Evolutionary conservation across 2,329 filamentous ascomycete species (phyloP), one percentile per base, ranked within the genome.

Genomic region (Hyphodiscus sp.): DNA sequence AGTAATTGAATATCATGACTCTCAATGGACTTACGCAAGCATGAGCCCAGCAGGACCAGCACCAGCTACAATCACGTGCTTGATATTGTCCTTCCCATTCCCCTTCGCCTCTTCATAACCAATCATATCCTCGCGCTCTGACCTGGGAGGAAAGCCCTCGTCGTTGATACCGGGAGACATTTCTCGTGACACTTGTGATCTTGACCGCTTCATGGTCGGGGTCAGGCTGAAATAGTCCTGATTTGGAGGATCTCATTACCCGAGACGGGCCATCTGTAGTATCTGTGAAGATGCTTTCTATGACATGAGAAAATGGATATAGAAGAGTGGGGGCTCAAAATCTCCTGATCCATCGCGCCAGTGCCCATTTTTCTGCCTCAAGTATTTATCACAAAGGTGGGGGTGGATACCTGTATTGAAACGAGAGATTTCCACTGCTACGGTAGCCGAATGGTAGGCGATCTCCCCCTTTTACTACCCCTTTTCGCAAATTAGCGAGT

Each of bases 21-120:
- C 41, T 20, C 1, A 30, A 13, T n/a, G 26, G 13, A 56, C 61
- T 51, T 55, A 64, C 62, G 63, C 62, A 47, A 66, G 43, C 72
- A 76, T 75, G 43, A 75, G 58, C 5, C 73, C 73, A 4, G 72
- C 69, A 8, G 73, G 73, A 1, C 73, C 73, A 20, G 73, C 73
- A 15, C 73, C 73, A 23, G 70, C 67, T 16, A 75, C 51, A 4
- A 58, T 51, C 42, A 65, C 61, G 51, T 65, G 58, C 51, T 56
- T 51, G 8, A 55, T 20, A 13, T 33, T 29, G 13, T 10, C 19
- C 23, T 42, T 43, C 43, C 23, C 41, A 46, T 50, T 38, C 16
- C 41, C 33, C 2, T 38, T 38, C 33, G 5, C 13, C 5, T 38
- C 33, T 38, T 15, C 16, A 13, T 15, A 2, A 2, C 33, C 33